Conservation (phyloP, 306 rosid species). For the Vigna radiata region DNA sequence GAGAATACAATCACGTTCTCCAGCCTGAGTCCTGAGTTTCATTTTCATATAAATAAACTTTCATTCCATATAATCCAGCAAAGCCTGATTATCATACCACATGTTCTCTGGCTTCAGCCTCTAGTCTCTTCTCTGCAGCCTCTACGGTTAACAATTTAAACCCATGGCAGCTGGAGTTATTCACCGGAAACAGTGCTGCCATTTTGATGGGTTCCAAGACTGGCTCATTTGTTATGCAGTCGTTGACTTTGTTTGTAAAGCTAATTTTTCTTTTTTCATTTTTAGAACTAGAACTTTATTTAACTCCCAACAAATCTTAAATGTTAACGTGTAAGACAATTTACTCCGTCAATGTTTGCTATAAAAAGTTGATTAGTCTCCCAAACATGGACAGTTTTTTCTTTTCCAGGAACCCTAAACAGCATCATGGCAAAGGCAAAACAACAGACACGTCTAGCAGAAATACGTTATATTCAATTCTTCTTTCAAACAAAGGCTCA, state of each 20-base stretch:
- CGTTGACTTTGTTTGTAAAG: background rate
- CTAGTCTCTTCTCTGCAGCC: background rate
- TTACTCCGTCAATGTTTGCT: background rate
- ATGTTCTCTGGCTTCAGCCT: slow-evolving; percentile 2
- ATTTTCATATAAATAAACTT: background rate
- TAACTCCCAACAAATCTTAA: background rate
- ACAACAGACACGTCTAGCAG: background rate
- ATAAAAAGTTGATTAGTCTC: background rate
- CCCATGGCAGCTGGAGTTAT: slow-evolving; percentile 9
- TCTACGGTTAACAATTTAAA: background rate
- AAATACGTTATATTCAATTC: background rate
- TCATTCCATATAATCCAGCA: background rate
- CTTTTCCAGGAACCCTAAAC: too few species aligned
- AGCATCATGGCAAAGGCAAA: too few species aligned
- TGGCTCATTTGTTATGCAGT: background rate
- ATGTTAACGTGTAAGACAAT: background rate
- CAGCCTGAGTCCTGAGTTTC: background rate
- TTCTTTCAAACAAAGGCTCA: background rate
- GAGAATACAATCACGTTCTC: background rate
- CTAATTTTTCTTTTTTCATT: background rate
- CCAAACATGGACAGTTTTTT: background rate
- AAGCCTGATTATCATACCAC: background rate
- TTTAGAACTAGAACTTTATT: background rate
- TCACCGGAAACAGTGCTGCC: background rate
- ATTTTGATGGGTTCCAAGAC: background rate